Evolutionary conservation across 306 rosid genomes (phyloP).

Genomic region (Astragalus membranaceus): DNA sequence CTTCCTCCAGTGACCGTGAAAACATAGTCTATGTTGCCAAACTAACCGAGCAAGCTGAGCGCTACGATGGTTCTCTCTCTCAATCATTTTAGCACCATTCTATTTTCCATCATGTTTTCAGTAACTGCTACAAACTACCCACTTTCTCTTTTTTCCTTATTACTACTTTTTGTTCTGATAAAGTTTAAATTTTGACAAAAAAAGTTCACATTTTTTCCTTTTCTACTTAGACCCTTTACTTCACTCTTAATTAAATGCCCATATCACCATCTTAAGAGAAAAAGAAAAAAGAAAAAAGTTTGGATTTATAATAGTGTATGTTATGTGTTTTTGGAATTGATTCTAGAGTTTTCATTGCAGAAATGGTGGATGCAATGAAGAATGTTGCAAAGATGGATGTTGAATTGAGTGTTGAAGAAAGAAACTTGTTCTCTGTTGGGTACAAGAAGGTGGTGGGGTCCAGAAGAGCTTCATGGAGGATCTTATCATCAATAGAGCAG

Average conservation of each 20-base stretch:
- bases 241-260: not conserved
- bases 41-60: conserved; percentile 35
- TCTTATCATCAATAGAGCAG: conserved; percentile 33
- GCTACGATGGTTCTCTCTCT: conserved; percentile 36
- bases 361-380: conserved; percentile 39
- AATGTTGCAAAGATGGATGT: conserved; percentile 30
- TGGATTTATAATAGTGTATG: not conserved
- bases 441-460: conserved; percentile 42
- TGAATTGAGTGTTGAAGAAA: conserved; percentile 41
- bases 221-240: not conserved
- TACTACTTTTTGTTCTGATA: not conserved
- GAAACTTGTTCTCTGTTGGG: conserved; percentile 38
- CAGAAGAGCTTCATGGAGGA: conserved; percentile 41
- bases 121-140: not conserved
- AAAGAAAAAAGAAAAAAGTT: not conserved
- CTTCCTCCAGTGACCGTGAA: conserved; percentile 26
- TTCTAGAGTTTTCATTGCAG: conserved; percentile 15
- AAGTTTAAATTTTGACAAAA: conserved; percentile 13
- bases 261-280: not conserved
- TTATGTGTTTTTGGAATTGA: not conserved
- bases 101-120: not conserved
- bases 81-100: conserved; percentile 6
- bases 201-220: not conserved
- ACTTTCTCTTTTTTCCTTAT: not conserved
- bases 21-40: conserved; percentile 27